Evolutionary conservation across 2,329 filamentous ascomycete species (phyloP).

Genomic region (Ampelomyces quisqualis): DNA sequence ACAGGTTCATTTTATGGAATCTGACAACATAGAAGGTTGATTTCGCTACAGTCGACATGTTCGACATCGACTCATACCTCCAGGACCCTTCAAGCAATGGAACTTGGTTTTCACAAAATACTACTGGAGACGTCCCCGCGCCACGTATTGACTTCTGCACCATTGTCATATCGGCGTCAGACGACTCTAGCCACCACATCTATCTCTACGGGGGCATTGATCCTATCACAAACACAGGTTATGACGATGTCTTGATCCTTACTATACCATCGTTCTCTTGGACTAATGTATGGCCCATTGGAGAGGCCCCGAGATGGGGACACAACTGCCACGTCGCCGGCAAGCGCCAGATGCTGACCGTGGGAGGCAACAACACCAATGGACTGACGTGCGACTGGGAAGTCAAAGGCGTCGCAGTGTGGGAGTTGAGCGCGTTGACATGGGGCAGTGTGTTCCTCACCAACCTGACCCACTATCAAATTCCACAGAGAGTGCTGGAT

Average conservation of each 20-base stretch:
- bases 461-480: constrained; percentile 1
- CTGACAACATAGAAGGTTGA: constrained; percentile 11
- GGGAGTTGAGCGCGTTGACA: constrained; percentile 11
- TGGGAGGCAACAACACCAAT: constrained; percentile 35
- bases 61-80: constrained; percentile 35
- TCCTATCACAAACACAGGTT: constrained; percentile 26
- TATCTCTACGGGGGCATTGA: constrained; percentile 52
- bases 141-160: constrained; percentile 50
- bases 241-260: constrained; percentile 46
- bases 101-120: constrained; percentile 48
- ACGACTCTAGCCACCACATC: constrained; percentile 53
- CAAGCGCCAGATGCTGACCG: constrained; percentile 42
- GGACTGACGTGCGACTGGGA: constrained; percentile 21
- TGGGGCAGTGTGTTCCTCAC: constrained; percentile 14
- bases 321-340: constrained; percentile 44
- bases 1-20: background rate
- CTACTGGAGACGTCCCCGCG: constrained; percentile 45
- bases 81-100: constrained; percentile 17
- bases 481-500: constrained; percentile 9
- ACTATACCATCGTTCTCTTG: constrained; percentile 47
- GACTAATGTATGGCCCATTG: constrained; percentile 40
- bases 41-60: constrained; percentile 39
- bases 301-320: constrained; percentile 37
- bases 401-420: constrained; percentile 19
- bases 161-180: constrained; percentile 44